Conservation (phyloP, 2,329 filamentous ascomycete species). For the Aspergillus felis region DNA sequence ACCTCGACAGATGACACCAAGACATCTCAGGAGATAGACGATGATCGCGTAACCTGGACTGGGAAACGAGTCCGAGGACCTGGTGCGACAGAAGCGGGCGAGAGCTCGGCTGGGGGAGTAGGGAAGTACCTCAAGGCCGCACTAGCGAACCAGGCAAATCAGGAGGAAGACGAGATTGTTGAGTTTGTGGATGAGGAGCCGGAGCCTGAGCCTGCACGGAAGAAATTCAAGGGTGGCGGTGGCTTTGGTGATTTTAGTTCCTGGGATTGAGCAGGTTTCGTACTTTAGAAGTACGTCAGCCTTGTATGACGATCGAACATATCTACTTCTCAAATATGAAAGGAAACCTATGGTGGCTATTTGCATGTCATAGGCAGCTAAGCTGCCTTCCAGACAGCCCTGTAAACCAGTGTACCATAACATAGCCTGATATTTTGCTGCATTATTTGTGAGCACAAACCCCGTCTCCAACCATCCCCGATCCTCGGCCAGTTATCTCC, state of each 20-base stretch:
- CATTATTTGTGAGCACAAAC: too few relatives aligned
- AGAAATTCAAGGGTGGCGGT: conserved; percentile 67
- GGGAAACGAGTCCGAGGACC: conserved; percentile 78
- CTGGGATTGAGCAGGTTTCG: conserved; percentile 53
- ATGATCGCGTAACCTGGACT: conserved; percentile 92
- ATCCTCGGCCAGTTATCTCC: background rate
- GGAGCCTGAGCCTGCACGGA: conserved; percentile 66
- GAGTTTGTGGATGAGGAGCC: conserved; percentile 61
- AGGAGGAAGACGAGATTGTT: conserved; percentile 56
- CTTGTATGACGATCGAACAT: background rate
- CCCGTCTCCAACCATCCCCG: background rate
- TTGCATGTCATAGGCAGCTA: background rate
- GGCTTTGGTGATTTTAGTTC: conserved; percentile 94
- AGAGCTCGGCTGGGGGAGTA: conserved; percentile 48
- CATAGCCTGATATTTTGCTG: background rate
- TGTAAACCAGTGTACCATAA: background rate
- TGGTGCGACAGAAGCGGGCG: conserved; percentile 52
- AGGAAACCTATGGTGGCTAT: background rate
- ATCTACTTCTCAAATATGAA: too few relatives aligned
- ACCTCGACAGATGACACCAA: conserved; percentile 24
- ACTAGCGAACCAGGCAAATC: conserved; percentile 33
- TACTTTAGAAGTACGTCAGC: background rate
- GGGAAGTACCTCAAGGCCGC: conserved; percentile 80
- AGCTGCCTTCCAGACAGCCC: too few relatives aligned
- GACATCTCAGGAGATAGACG: conserved; percentile 53